Conservation (phyloP, 352 stramenopile species). For the Saprolegnia diclina region DNA sequence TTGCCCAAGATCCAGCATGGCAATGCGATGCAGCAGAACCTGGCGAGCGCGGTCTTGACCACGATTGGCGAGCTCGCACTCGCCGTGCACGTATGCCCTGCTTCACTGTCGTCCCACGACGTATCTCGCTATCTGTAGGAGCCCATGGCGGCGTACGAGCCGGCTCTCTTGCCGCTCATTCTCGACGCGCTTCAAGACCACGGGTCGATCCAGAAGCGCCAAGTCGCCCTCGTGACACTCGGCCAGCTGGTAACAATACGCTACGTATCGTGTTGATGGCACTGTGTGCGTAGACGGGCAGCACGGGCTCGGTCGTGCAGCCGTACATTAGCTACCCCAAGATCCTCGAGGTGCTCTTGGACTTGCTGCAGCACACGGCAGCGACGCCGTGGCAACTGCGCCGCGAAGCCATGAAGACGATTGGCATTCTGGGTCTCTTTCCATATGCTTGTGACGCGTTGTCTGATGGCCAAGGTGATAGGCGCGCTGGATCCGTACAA, state of each 20-base stretch:
- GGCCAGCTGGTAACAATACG: constrained; percentile 75
- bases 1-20: constrained; percentile 83
- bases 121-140: no score
- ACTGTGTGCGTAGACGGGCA: constrained; percentile 38
- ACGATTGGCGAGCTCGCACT: constrained; percentile 88
- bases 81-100: constrained; percentile 54
- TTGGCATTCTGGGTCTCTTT: constrained; percentile 92
- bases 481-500: constrained; percentile 94
- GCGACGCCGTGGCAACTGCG: constrained; percentile 88
- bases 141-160: constrained; percentile 90
- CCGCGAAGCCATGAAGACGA: constrained; percentile 94
- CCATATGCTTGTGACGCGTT: neutral
- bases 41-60: constrained; percentile 66
- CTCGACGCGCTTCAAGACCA: constrained; percentile 95
- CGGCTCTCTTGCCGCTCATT: constrained; percentile 93
- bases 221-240: constrained; percentile 94
- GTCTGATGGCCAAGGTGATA: neutral
- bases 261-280: neutral
- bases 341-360: constrained; percentile 91
- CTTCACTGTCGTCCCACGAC: no score
- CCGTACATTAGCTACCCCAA: constrained; percentile 95
- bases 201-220: constrained; percentile 92
- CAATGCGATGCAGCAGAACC: constrained; percentile 48
- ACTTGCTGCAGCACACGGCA: constrained; percentile 89
- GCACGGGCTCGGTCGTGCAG: constrained; percentile 90